Evolutionary conservation across 2,329 filamentous ascomycete species (phyloP).

Genomic region (Diplodia corticola): DNA sequence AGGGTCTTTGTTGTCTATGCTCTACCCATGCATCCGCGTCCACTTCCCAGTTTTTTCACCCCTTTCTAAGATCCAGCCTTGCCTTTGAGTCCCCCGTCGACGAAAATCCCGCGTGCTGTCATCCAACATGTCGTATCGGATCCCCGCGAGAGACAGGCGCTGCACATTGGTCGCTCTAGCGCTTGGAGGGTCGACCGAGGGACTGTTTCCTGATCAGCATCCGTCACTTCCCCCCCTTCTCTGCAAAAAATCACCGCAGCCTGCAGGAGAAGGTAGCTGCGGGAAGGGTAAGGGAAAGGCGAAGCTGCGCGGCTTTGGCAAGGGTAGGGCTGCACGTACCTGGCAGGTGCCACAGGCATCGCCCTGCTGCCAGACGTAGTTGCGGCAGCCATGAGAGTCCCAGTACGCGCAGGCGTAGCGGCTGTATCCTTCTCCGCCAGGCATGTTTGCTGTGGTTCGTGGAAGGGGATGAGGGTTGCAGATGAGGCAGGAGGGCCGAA

Average conservation of each 20-base stretch:
- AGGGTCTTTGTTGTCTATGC: background rate
- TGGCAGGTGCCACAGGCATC: conserved; percentile 18
- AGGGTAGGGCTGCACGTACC: background rate
- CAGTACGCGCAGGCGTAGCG: conserved; percentile 17
- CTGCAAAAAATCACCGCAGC: no score
- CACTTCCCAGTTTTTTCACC: background rate
- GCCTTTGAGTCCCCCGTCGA: background rate
- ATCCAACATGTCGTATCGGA: background rate
- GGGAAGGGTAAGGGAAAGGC: background rate
- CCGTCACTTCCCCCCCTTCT: background rate
- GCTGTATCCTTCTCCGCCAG: conserved; percentile 21
- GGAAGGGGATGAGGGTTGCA: background rate
- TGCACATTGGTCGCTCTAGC: background rate
- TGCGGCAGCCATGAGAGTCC: conserved; percentile 9
- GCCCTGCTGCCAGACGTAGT: conserved; percentile 22
- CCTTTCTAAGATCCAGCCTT: background rate
- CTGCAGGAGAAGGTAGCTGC: no score
- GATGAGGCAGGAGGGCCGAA: background rate
- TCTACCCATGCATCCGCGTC: background rate
- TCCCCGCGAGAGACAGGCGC: background rate
- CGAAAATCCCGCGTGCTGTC: background rate
- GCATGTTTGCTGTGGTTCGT: background rate
- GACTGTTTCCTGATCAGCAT: background rate
- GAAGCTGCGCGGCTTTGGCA: background rate
- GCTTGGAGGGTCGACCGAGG: conserved; percentile 2